These are phyloP conservation scores for Dysphania ambrosioides DNA, from an alignment of 148 eudicot species.

Conservation along the genomic window DNA sequence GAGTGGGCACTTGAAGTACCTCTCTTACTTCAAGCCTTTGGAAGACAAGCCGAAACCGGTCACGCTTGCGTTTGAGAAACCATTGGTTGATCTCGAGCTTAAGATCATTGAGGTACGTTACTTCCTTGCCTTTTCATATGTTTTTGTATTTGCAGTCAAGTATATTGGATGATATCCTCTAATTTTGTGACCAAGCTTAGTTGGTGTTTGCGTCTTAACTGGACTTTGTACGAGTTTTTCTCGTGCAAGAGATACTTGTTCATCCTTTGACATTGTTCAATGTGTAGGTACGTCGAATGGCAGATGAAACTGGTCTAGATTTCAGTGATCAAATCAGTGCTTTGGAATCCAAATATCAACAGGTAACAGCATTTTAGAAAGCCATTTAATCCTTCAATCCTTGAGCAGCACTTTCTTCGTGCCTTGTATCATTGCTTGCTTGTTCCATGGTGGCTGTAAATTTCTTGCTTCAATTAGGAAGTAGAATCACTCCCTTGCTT, in stretches of 20 bases:
- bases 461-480: neutral
- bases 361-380: constrained; percentile 36
- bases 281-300: constrained; percentile 72
- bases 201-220: neutral
- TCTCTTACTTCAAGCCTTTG: constrained; percentile 78
- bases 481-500: neutral
- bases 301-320: constrained; percentile 81
- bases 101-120: constrained; percentile 58
- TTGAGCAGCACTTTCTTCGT: neutral
- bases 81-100: constrained; percentile 43
- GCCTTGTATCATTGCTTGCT: neutral
- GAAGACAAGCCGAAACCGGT: constrained; percentile 77
- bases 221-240: neutral
- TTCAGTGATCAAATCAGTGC: constrained; percentile 66
- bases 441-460: neutral
- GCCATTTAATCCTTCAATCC: neutral
- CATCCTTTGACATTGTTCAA: neutral
- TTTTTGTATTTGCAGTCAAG: neutral
- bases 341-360: constrained; percentile 70
- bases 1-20: constrained; percentile 63
- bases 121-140: neutral
- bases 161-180: too few species aligned
- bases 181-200: too few species aligned
- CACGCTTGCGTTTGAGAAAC: constrained; percentile 55
- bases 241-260: neutral